Evolutionary conservation across 1,284 basidiomycete genomes (phyloP).

Genomic region (Rhizoctonia solani): DNA sequence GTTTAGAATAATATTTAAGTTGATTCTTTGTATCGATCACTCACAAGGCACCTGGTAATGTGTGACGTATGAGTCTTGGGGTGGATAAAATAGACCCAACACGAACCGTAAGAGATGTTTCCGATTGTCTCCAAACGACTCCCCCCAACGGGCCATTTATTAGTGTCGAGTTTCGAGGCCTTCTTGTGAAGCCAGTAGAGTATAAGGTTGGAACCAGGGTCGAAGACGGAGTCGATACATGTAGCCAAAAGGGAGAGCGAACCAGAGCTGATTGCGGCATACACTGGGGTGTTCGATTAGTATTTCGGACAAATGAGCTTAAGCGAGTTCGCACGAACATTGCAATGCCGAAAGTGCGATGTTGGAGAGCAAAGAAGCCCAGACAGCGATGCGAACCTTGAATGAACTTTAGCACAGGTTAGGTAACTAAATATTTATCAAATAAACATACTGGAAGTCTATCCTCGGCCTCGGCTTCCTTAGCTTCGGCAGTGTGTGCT

Average conservation of each 20-base stretch:
- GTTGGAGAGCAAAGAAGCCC: slow-evolving; percentile 80
- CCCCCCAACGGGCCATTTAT: slow-evolving; percentile 92
- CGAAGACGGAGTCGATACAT: slow-evolving; percentile 87
- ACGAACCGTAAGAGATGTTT: slow-evolving; percentile 82
- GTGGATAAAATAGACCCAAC: background rate
- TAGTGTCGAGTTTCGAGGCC: slow-evolving; percentile 69
- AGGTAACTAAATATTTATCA: slow-evolving; percentile 34
- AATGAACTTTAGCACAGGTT: slow-evolving; percentile 41
- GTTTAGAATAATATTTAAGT: slow-evolving; percentile 18
- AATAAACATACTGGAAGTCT: slow-evolving; percentile 61
- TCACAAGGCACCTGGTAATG: slow-evolving; percentile 64
- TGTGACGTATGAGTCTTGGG: background rate
- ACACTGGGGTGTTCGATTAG: slow-evolving; percentile 51
- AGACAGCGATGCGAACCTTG: slow-evolving; percentile 87
- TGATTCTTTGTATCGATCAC: slow-evolving; percentile 46
- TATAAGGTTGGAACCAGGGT: slow-evolving; percentile 87
- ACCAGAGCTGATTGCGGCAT: slow-evolving; percentile 81
- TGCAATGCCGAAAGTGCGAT: slow-evolving; percentile 69
- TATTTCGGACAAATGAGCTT: slow-evolving; percentile 39
- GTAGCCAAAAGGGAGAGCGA: slow-evolving; percentile 91
- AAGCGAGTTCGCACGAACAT: slow-evolving; percentile 51
- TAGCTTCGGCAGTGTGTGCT: slow-evolving; percentile 76
- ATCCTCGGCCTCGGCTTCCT: slow-evolving; percentile 62
- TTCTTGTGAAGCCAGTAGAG: slow-evolving; percentile 83
- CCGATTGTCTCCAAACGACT: slow-evolving; percentile 89